A percentile compares a stretch with the other conserved stretches of the same genome.
Conservation (phyloP, 2,329 filamentous ascomycete species). For the Venturia aucupariae region DNA sequence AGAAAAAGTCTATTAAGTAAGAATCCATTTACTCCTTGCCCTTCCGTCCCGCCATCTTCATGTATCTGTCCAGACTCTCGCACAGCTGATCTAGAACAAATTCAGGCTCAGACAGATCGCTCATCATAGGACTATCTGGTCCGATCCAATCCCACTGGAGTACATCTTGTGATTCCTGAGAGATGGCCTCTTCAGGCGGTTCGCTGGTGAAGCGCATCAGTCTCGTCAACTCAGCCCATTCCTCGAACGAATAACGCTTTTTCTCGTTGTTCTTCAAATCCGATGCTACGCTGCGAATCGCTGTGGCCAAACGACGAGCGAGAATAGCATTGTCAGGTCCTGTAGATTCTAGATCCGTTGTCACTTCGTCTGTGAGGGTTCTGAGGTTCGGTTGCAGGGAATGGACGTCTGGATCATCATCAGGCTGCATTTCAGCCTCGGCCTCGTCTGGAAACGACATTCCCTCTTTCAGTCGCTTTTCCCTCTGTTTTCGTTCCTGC, state of each 20-base stretch:
- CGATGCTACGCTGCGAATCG: slow-evolving; percentile 57
- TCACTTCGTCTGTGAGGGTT: background rate
- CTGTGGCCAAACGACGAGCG: slow-evolving; percentile 53
- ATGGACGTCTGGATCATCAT: slow-evolving; percentile 25
- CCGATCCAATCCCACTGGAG: slow-evolving; percentile 67
- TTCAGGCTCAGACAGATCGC: slow-evolving; percentile 52
- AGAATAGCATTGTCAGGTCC: slow-evolving; percentile 45
- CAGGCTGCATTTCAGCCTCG: slow-evolving; percentile 25
- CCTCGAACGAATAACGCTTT: slow-evolving; percentile 66
- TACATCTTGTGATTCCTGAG: slow-evolving; percentile 47
- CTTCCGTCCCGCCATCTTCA: slow-evolving; percentile 17
- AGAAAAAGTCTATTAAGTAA: background rate
- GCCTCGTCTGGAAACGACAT: slow-evolving; percentile 29
- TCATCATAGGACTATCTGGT: slow-evolving; percentile 57
- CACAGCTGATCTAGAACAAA: slow-evolving; percentile 58
- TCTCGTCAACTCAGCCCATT: slow-evolving; percentile 78
- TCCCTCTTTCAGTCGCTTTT: slow-evolving; percentile 37
- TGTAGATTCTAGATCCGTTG: slow-evolving; percentile 23
- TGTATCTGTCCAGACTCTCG: slow-evolving; percentile 49
- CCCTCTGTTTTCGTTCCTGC: slow-evolving; percentile 22
- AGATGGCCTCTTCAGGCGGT: slow-evolving; percentile 17
- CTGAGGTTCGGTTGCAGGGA: slow-evolving; percentile 7
- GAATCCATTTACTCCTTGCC: background rate
- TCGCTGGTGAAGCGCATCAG: slow-evolving; percentile 52
- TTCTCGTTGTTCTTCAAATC: slow-evolving; percentile 50